A percentile compares a stretch with the other conserved stretches of the same genome.
These are phyloP conservation scores for Sophora flavescens DNA, from an alignment of 306 rosid genomes.

Conservation along the genomic window DNA sequence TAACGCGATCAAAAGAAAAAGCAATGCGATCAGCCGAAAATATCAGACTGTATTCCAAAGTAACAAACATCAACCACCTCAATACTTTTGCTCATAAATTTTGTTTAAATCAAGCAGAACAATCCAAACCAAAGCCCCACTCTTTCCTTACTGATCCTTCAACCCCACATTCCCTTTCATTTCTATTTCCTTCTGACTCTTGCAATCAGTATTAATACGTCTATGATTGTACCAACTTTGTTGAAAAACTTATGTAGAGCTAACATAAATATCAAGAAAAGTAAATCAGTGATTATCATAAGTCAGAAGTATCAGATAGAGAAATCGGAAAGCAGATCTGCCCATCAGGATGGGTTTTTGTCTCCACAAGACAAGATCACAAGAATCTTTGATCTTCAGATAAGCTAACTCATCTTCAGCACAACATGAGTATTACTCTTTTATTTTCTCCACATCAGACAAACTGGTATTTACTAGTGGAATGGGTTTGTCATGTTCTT, in stretches of 20 bases:
- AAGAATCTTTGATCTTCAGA: slow-evolving; percentile 62
- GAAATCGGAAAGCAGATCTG: slow-evolving; percentile 66
- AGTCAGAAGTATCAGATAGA: background rate
- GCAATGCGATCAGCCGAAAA: background rate
- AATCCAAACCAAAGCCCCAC: too few species aligned
- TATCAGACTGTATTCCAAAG: slow-evolving; percentile 5
- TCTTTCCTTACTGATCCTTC: slow-evolving; percentile 15
- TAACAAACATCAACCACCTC: slow-evolving; percentile 30
- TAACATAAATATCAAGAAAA: slow-evolving; percentile 10
- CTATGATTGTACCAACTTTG: background rate
- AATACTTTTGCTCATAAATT: background rate
- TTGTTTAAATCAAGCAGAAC: slow-evolving; percentile 32
- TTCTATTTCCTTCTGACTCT: slow-evolving; percentile 28
- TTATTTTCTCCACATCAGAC: slow-evolving; percentile 84
- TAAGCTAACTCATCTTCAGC: slow-evolving; percentile 95
- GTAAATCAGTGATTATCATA: slow-evolving; percentile 16
- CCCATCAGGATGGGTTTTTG: slow-evolving; percentile 98
- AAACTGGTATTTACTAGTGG: slow-evolving; percentile 69
- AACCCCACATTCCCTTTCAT: slow-evolving; percentile 24
- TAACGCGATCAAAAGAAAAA: background rate
- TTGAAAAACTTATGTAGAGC: slow-evolving; percentile 36
- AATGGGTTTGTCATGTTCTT: slow-evolving; percentile 77
- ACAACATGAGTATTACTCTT: slow-evolving; percentile 80
- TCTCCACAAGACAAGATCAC: slow-evolving; percentile 75
- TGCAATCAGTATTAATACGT: slow-evolving; percentile 24